Conservation (phyloP, 257 asterid genomes). For the Ocimum tenuiflorum region DNA sequence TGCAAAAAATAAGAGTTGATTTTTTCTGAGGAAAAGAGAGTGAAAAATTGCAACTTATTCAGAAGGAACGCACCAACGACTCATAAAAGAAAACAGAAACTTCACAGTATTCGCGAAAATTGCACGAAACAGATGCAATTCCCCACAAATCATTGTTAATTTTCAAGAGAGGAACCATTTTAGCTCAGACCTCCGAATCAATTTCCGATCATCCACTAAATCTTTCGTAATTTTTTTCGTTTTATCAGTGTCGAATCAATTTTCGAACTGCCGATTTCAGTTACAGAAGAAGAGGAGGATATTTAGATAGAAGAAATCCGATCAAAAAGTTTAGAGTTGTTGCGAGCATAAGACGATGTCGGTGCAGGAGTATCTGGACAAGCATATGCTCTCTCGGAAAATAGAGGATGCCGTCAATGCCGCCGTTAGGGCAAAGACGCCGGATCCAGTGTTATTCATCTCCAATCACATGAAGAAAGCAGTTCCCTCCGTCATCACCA, state of each 20-base stretch:
- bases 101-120: neutral
- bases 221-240: neutral
- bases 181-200: conserved; percentile 13
- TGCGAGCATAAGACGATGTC: conserved; percentile 46
- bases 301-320: neutral
- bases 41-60: too few species aligned
- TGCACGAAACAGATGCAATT: too few species aligned
- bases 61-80: too few species aligned
- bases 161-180: neutral
- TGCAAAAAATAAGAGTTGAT: too few species aligned
- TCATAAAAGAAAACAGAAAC: too few species aligned
- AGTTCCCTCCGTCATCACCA: conserved; percentile 77
- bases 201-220: conserved; percentile 8
- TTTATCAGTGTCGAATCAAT: neutral
- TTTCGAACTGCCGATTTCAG: conserved; percentile 1
- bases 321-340: neutral
- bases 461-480: conserved; percentile 94
- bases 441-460: conserved; percentile 95
- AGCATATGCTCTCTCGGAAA: conserved; percentile 82
- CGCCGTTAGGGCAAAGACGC: conserved; percentile 88
- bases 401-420: conserved; percentile 99
- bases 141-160: neutral
- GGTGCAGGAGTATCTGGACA: conserved; percentile 90
- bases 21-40: too few species aligned
- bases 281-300: conserved; percentile 2